Percentiles rank a stretch among this genome's conserved stretches.
phyloP scores from a whole-genome alignment of 208 protist genomes.

The Trypanosoma rangeli region DNA sequence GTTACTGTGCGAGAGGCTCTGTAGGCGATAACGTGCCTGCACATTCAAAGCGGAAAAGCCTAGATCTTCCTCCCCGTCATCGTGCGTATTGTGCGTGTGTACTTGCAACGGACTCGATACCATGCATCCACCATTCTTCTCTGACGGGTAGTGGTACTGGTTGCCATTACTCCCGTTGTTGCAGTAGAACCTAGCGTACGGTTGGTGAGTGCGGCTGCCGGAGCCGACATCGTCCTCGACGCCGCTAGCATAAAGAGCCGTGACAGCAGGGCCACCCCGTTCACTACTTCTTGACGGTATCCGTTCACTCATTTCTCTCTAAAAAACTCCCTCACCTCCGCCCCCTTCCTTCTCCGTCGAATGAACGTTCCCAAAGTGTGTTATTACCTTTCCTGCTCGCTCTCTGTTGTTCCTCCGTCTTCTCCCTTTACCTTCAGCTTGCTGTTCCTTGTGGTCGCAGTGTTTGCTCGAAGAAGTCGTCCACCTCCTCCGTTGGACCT shows the following conservation, averaged over 20 bases:
- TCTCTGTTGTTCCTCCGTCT: too few species aligned
- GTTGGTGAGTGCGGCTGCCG: constrained; percentile 20
- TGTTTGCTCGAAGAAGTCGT: neutral
- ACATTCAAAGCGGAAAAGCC: constrained; percentile 17
- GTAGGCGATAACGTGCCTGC: constrained; percentile 28
- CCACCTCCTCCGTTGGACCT: neutral
- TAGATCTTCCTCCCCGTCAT: neutral
- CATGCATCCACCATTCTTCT: neutral
- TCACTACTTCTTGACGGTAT: constrained; percentile 17
- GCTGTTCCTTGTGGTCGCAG: neutral
- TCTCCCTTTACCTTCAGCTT: neutral
- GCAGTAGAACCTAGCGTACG: constrained; percentile 13
- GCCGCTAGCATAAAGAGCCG: neutral
- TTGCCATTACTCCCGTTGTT: neutral
- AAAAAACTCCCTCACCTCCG: neutral
- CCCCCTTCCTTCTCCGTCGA: neutral
- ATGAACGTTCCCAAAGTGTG: neutral
- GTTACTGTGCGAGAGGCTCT: constrained; percentile 19
- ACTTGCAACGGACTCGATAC: constrained; percentile 11
- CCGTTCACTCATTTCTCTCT: neutral
- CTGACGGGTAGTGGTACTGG: neutral
- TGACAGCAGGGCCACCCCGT: neutral
- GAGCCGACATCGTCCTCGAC: constrained; percentile 10
- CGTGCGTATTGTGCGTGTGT: neutral
- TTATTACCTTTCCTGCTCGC: neutral